Conservation (phyloP, 352 stramenopile genomes). For the Phytopythium ostracodes region DNA sequence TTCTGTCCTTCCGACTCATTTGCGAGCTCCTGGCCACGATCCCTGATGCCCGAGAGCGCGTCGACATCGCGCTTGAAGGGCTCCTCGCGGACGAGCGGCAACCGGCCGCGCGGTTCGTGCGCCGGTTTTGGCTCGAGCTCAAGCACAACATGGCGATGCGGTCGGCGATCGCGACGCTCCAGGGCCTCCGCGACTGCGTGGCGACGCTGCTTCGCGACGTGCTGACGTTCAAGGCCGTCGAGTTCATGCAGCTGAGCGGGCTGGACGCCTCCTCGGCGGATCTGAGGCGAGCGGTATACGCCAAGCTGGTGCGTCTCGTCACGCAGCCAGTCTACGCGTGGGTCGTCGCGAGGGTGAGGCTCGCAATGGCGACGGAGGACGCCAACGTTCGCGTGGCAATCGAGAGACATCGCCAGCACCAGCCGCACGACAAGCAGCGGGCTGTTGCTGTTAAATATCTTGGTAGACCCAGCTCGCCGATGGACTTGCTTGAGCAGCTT, state of each 20-base stretch:
- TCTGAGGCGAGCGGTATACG: slow-evolving; percentile 29
- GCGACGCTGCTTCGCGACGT: slow-evolving; percentile 29
- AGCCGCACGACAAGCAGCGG: background rate
- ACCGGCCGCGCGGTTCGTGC: slow-evolving; percentile 26
- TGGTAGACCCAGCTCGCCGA: slow-evolving; percentile 21
- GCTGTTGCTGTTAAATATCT: background rate
- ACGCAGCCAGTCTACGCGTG: slow-evolving; percentile 38
- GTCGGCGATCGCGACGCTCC: slow-evolving; percentile 14
- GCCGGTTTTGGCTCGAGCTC: slow-evolving; percentile 49
- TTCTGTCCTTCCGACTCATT: slow-evolving; percentile 50
- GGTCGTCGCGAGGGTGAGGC: slow-evolving; percentile 34
- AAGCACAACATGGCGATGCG: slow-evolving; percentile 32
- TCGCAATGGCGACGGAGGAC: slow-evolving; percentile 26
- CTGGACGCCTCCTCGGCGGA: slow-evolving; percentile 30
- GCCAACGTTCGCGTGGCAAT: slow-evolving; percentile 1
- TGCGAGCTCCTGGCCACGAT: slow-evolving; percentile 37
- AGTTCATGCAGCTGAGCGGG: slow-evolving; percentile 44
- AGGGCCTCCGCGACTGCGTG: slow-evolving; percentile 26
- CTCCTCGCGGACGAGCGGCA: slow-evolving; percentile 42
- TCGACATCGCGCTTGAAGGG: slow-evolving; percentile 43
- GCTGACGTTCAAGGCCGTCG: slow-evolving; percentile 26
- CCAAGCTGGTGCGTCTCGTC: slow-evolving; percentile 24
- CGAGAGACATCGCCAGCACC: background rate
- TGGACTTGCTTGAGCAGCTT: slow-evolving; percentile 28
- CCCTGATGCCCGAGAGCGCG: slow-evolving; percentile 18